Conservation (phyloP, 441 rosid genomes). For the Corymbia citriodora region DNA sequence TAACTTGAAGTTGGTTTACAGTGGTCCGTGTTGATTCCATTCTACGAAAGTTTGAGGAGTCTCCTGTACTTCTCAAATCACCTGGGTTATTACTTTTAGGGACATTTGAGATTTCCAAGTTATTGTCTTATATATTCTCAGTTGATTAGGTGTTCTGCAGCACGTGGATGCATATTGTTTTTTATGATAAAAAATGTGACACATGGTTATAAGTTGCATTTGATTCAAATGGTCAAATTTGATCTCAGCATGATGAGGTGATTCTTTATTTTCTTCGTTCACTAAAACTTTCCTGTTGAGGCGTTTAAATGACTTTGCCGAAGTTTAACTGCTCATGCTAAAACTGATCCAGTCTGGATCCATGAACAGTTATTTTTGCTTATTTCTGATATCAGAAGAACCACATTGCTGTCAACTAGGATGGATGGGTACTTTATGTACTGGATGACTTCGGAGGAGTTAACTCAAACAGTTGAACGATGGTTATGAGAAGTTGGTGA, state of each 20-base stretch:
- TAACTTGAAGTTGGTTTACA: background rate
- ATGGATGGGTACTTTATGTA: background rate
- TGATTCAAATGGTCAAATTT: background rate
- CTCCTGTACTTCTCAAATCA: background rate
- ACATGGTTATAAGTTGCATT: background rate
- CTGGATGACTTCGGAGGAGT: background rate
- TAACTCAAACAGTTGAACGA: background rate
- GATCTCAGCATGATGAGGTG: background rate
- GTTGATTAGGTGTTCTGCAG: background rate
- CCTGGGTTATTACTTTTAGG: background rate
- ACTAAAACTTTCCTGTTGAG: background rate
- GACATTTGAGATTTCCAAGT: background rate
- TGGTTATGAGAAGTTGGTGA: background rate
- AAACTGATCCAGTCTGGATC: background rate
- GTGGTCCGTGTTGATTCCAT: background rate
- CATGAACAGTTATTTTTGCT: background rate
- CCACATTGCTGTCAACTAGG: background rate
- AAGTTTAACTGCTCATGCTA: background rate
- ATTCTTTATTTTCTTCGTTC: background rate
- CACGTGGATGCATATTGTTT: background rate
- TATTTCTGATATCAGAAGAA: background rate
- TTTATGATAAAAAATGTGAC: background rate
- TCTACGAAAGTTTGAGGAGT: background rate
- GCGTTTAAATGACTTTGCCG: background rate
- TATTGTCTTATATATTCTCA: background rate